Base-by-base conservation (phyloP, 73 alveolate species). In the Uronychia binucleata region DNA sequence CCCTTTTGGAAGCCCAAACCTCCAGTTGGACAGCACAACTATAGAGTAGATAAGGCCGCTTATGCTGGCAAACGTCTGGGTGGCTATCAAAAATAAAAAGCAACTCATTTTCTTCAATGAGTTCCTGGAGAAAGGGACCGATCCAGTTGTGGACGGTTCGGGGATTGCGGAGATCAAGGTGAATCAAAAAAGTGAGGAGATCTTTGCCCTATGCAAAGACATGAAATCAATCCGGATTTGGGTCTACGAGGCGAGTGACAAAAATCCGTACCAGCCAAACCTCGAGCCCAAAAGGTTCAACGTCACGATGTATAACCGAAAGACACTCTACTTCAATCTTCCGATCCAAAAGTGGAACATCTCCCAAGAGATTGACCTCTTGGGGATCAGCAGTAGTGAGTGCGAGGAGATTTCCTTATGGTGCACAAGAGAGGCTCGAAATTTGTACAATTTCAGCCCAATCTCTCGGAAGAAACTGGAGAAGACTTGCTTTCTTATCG, bases 171-270 rank as follows among this genome's bases (percentile, higher is more conserved):
- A 85, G 34, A 26, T 85, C 11, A 77, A 77, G 58, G 35, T 85
- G 11, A 85, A 85, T 85, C 76, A 85, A 58, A 85, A 85, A 30
- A 75, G 86, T 30, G 91, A 85, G 31, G 91, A 85, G 35, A 77
- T 85, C 0, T 78, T 77, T 30, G 67, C 86, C 1, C 31, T 85
- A 0, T 29, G 86, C 27, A 85, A 85, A 58, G 91, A 85, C 57
- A 28, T 26, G 31, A 77, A 78, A 58, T 33, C 33, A 35, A 78
- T 85, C 1, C 59, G 91, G 31, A 77, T 78, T 14, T 77, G 74
- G 77, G 58, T 32, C 1, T 85, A 85, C 57, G 91, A 85, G 11
- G 81, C 78, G 28, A 13, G 1, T 5, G 86, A 77, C 34, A 85
- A 78, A 58, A 26, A 77, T 0, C 90, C 85, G 0, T 34, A 59